A percentile compares a stretch with the other conserved stretches of the same genome.
phyloP scores from a whole-genome alignment of 805 yeast species.

The Komagataella kurtzmanii region DNA sequence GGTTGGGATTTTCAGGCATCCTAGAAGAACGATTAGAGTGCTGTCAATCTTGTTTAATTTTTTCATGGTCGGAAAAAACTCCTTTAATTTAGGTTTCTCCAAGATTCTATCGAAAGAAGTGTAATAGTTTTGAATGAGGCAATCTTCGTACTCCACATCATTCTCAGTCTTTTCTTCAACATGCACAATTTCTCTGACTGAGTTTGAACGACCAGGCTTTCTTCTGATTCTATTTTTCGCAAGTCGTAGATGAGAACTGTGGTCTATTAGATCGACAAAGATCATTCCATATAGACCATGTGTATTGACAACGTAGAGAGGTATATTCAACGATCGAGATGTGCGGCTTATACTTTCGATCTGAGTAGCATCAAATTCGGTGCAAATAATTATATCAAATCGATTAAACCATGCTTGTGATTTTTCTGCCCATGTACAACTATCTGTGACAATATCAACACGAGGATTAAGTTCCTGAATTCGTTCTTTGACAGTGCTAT shows the following conservation, averaged over 20 bases:
- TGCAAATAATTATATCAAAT: conserved; percentile 65
- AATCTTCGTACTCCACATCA: conserved; percentile 21
- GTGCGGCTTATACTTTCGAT: conserved; percentile 34
- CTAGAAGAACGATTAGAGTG: conserved; percentile 42
- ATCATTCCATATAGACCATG: conserved; percentile 80
- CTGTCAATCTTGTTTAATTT: conserved; percentile 39
- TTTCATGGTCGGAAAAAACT: conserved; percentile 14
- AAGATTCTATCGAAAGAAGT: conserved; percentile 22
- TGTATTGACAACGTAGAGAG: conserved; percentile 54
- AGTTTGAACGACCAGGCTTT: conserved; percentile 32
- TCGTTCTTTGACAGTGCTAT: conserved; percentile 34
- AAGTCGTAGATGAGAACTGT: conserved; percentile 39
- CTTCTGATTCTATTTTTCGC: conserved; percentile 36
- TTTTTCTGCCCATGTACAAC: conserved; percentile 13
- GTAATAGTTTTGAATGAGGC: conserved; percentile 22
- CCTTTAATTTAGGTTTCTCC: conserved; percentile 14
- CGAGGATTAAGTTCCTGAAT: conserved; percentile 71
- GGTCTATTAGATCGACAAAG: conserved; percentile 63
- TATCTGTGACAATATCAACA: conserved; percentile 41
- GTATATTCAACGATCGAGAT: conserved; percentile 42
- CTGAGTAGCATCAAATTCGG: conserved; percentile 38
- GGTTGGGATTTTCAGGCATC: conserved; percentile 33
- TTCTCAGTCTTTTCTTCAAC: conserved; percentile 23
- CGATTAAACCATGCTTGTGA: conserved; percentile 26
- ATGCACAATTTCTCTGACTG: conserved; percentile 26